phyloP scores from a whole-genome alignment of 805 yeast species.

The Cyberlindnera lachancei region DNA sequence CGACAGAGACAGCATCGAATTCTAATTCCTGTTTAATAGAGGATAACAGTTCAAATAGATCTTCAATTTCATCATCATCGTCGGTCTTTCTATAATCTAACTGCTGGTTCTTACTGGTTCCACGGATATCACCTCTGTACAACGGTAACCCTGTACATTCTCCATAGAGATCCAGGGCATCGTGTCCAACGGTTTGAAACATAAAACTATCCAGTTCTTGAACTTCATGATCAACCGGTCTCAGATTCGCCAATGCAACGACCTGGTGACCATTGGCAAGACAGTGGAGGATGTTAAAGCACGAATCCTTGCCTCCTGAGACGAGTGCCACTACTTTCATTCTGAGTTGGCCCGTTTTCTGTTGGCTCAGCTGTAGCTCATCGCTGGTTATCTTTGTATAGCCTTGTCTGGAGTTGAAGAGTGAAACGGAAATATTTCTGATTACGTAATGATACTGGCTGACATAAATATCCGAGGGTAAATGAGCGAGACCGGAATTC shows the following conservation, averaged over 20 bases:
- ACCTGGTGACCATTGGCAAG: slow-evolving; percentile 79
- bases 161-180: slow-evolving; percentile 55
- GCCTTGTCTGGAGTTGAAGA: too few relatives aligned
- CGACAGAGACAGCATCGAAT: slow-evolving; percentile 82
- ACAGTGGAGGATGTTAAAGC: slow-evolving; percentile 83
- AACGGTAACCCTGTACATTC: slow-evolving; percentile 76
- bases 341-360: too few relatives aligned
- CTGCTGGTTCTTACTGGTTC: slow-evolving; percentile 52
- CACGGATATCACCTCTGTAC: slow-evolving; percentile 58
- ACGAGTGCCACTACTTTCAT: slow-evolving; percentile 92
- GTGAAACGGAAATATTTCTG: too few relatives aligned
- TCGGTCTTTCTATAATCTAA: slow-evolving; percentile 64
- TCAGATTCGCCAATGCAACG: slow-evolving; percentile 76
- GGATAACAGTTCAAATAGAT: slow-evolving; percentile 48
- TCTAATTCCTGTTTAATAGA: slow-evolving; percentile 51
- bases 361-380: too few relatives aligned
- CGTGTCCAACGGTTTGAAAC: slow-evolving; percentile 97
- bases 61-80: slow-evolving; percentile 89
- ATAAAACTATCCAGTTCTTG: slow-evolving; percentile 89
- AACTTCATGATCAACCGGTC: slow-evolving; percentile 43
- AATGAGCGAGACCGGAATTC: too few relatives aligned
- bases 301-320: slow-evolving; percentile 96
- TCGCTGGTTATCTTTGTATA: too few relatives aligned
- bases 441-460: too few relatives aligned
- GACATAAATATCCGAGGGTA: too few relatives aligned